Evolutionary conservation across 1,284 basidiomycete species (phyloP).

Genomic region (Ganoderma meredithae): DNA sequence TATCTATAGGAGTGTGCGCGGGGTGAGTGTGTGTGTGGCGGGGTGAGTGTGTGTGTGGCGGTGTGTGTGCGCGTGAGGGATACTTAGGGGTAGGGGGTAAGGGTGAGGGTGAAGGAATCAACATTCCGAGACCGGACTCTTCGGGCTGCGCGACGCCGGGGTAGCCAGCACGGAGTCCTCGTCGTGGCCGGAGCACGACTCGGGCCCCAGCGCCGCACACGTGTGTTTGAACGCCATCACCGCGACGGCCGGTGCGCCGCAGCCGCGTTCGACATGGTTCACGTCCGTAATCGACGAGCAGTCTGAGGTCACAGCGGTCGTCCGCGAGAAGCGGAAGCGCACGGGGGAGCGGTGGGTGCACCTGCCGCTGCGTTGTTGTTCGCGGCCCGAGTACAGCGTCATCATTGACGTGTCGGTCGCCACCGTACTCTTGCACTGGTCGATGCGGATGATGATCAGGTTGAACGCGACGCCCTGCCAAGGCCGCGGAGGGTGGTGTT

Average conservation of each 20-base stretch:
- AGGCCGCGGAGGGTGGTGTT: no score
- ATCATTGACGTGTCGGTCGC: neutral
- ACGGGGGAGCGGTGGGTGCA: neutral
- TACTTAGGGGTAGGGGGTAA: no score
- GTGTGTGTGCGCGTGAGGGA: no score
- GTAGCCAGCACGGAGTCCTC: neutral
- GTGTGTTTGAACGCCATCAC: neutral
- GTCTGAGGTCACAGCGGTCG: neutral
- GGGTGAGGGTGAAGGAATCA: no score
- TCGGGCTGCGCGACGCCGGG: no score
- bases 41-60: no score
- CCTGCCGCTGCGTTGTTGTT: neutral
- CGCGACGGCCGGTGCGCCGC: neutral
- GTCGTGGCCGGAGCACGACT: neutral
- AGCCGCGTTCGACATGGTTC: neutral
- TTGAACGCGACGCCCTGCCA: slow-evolving; percentile 10
- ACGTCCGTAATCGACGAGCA: neutral
- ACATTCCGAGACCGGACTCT: no score
- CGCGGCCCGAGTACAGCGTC: neutral
- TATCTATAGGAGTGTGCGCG: no score
- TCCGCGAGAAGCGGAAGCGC: neutral
- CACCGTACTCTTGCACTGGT: neutral
- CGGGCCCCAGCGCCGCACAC: neutral
- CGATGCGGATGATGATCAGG: slow-evolving; percentile 15
- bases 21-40: no score